phyloP scores from a whole-genome alignment of 495 filamentous ascomycete species.

The Lindgomyces ingoldianus region DNA sequence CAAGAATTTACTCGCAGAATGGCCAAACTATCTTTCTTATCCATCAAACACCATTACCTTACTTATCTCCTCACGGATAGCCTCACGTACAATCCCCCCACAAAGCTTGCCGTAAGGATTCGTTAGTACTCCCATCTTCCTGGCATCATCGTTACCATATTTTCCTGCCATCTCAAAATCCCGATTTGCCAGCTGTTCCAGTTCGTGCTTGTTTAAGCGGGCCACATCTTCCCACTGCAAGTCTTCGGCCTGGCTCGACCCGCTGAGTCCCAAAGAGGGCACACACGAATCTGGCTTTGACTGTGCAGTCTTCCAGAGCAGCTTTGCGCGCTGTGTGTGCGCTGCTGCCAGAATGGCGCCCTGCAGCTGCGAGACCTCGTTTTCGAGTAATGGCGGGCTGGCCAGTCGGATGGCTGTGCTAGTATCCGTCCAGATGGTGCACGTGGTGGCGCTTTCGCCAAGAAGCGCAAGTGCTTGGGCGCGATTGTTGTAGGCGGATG shows the following conservation, averaged over 20 bases:
- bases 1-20: too few relatives aligned
- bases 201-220: neutral
- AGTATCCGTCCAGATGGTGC: too few relatives aligned
- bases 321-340: neutral
- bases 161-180: neutral
- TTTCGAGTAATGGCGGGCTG: neutral
- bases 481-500: neutral
- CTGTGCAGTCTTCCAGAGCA: neutral
- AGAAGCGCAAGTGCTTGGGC: slow-evolving; percentile 1
- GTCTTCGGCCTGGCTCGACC: too few relatives aligned
- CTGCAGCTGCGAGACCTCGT: neutral
- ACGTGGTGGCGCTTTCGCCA: too few relatives aligned
- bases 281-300: neutral
- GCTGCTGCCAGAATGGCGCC: neutral
- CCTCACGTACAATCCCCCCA: neutral
- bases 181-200: slow-evolving; percentile 2
- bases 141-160: neutral
- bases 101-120: slow-evolving; percentile 6
- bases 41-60: too few relatives aligned
- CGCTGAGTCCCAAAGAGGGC: neutral
- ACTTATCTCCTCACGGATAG: too few relatives aligned
- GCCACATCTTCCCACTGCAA: too few relatives aligned
- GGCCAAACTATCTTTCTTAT: too few relatives aligned
- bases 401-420: too few relatives aligned
- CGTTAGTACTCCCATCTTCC: neutral